These are phyloP conservation scores for Coix lacrymajobi DNA, from an alignment of 176 grass and related monocot species.

Conservation along the genomic window DNA sequence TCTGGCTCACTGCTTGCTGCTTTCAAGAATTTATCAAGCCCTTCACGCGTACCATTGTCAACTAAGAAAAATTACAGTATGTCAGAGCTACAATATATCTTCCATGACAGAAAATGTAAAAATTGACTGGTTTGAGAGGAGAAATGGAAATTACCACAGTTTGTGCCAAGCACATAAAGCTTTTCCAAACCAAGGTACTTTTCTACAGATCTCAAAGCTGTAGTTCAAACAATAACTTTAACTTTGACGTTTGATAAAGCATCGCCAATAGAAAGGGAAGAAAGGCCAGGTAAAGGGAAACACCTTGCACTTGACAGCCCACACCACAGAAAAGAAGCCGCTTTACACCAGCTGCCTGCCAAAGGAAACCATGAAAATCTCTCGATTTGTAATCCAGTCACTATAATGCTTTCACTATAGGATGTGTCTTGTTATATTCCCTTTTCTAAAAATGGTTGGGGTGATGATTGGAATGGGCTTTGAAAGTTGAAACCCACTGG, in stretches of 20 bases:
- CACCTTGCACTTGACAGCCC: conserved; percentile 98
- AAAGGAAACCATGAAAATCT: conserved; percentile 23
- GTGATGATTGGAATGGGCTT: background rate
- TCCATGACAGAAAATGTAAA: background rate
- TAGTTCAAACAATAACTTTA: conserved; percentile 41
- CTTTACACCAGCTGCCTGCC: conserved; percentile 94
- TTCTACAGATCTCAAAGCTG: conserved; percentile 93
- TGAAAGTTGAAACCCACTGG: background rate
- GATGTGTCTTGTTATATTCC: background rate
- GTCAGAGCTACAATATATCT: conserved; percentile 12
- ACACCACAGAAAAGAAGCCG: conserved; percentile 95
- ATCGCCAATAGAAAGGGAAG: background rate
- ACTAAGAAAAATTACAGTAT: conserved; percentile 43
- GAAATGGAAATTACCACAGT: conserved; percentile 69
- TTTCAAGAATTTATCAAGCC: conserved; percentile 91
- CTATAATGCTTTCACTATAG: background rate
- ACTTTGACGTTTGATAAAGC: conserved; percentile 33
- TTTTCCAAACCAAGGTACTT: conserved; percentile 96
- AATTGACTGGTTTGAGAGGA: background rate
- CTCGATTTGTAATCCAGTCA: background rate
- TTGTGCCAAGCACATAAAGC: conserved; percentile 97
- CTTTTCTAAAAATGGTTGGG: no score
- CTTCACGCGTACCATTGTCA: conserved; percentile 92
- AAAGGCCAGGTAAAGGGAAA: background rate
- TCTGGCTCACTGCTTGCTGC: conserved; percentile 84